A percentile compares a stretch with the other conserved stretches of the same genome.
Evolutionary conservation across 805 yeast species (phyloP).

Genomic region (Candida maesae): DNA sequence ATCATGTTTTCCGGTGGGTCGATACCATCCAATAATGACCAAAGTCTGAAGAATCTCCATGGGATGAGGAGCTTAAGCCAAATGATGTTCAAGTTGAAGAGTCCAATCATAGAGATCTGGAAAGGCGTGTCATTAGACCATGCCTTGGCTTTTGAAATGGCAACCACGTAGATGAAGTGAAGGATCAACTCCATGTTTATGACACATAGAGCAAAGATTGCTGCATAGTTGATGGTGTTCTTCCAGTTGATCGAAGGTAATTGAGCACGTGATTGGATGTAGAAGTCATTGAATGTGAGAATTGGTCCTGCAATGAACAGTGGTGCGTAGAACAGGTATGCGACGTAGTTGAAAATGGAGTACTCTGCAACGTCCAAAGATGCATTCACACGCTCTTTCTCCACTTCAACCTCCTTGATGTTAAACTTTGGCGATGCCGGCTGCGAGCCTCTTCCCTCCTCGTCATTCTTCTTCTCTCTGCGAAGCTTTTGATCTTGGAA

Average conservation of each 20-base stretch:
- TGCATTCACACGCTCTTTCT: slow-evolving; percentile 58
- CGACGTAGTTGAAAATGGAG: slow-evolving; percentile 58
- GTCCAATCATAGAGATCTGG: slow-evolving; percentile 91
- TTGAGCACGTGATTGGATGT: slow-evolving; percentile 72
- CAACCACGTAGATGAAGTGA: slow-evolving; percentile 90
- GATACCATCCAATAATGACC: slow-evolving; percentile 89
- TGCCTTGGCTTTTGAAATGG: slow-evolving; percentile 83
- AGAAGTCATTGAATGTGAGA: slow-evolving; percentile 85
- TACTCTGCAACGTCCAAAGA: slow-evolving; percentile 62
- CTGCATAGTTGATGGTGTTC: slow-evolving; percentile 56
- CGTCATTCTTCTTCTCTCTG: slow-evolving; percentile 20
- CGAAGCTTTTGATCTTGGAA: slow-evolving; percentile 21
- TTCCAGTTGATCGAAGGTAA: slow-evolving; percentile 55
- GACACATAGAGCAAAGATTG: slow-evolving; percentile 68
- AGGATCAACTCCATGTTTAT: slow-evolving; percentile 84
- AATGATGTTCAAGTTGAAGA: slow-evolving; percentile 83
- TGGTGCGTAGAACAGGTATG: slow-evolving; percentile 83
- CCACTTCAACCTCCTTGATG: slow-evolving; percentile 23
- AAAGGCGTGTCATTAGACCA: slow-evolving; percentile 90
- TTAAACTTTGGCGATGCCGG: slow-evolving; percentile 19
- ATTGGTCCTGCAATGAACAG: slow-evolving; percentile 94
- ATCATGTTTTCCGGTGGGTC: slow-evolving; percentile 99
- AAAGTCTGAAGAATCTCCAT: slow-evolving; percentile 91
- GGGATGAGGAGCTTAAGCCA: slow-evolving; percentile 94
- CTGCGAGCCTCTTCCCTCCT: slow-evolving; percentile 21